Evolutionary conservation across 169 alveolate genomes (phyloP), one percentile per base, ranked within the genome.

Genomic region (Eimeria falciformis): DNA sequence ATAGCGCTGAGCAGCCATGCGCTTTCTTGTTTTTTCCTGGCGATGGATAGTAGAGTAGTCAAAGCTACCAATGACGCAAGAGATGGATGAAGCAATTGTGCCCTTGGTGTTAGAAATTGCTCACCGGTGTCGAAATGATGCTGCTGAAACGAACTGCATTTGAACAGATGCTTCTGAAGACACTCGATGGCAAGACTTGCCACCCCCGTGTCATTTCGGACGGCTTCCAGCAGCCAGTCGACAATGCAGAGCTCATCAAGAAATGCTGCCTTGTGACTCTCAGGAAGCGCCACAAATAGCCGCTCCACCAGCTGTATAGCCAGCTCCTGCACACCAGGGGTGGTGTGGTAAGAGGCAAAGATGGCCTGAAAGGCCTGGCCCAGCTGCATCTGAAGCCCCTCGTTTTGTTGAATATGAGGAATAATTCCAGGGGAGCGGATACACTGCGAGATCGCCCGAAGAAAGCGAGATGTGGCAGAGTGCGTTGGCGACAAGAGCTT

Each of bases 181-280:
- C 94, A 92, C 29, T 45, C 37, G 17, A 92, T 43, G 9, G 90
- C 92, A 4, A 27, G 27, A 3, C 27, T 46, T 5, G 68, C 71
- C 43, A 75, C 71, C 3, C 37, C 29, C 12, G 6, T 82, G 0
- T 71, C 69, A 27, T 79, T 82, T 33, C 92, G 25, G n/a, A 83
- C 89, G 17, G 92, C 29, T 25, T 92, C 94, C 47, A 92, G 75
- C 17, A 92, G 89, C 94, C 94, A 92, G 21, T 92, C 94, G 43
- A 92, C 90, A 7, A 92, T 81, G 66, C 93, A 69, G 3, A 68
- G 68, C 5, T 92, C 92, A 11, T 85, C 94, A 47, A 69, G 73
- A 33, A 92, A 92, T 0, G 69, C 14, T n/a, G 6, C 33, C 12
- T n/a, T 84, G 18, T 56, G 68, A 1, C 27, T 12, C 0, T 58